phyloP scores from a whole-genome alignment of 2,329 filamentous ascomycete species.

The Metarhizium album region DNA sequence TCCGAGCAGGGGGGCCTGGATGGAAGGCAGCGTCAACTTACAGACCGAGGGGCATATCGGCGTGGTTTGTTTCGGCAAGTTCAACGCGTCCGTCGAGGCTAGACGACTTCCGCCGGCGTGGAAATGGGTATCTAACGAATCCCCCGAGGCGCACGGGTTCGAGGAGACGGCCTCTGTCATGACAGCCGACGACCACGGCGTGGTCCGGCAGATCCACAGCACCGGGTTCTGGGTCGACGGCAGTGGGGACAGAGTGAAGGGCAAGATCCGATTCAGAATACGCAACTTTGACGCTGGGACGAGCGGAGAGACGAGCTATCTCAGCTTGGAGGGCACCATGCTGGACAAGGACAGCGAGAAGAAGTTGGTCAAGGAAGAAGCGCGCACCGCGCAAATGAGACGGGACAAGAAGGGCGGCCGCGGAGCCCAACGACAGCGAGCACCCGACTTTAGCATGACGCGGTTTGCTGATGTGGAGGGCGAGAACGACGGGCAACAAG shows the following conservation, averaged over 20 bases:
- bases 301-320: conserved; percentile 64
- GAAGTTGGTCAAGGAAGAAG: conserved; percentile 34
- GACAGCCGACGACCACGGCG: conserved; percentile 39
- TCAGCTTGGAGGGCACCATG: conserved; percentile 85
- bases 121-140: conserved; percentile 61
- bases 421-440: conserved; percentile 22
- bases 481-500: conserved; percentile 22
- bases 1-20: conserved; percentile 58
- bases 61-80: conserved; percentile 80
- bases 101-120: conserved; percentile 65
- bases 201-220: conserved; percentile 40
- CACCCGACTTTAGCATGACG: conserved; percentile 47
- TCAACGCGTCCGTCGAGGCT: conserved; percentile 79
- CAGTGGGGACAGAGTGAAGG: conserved; percentile 56
- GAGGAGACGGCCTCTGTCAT: conserved; percentile 31
- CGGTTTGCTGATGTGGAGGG: conserved; percentile 38
- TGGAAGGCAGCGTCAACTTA: conserved; percentile 75
- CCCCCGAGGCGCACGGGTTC: conserved; percentile 26
- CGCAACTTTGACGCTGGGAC: conserved; percentile 74
- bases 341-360: conserved; percentile 57
- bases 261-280: conserved; percentile 66
- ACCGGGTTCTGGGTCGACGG: conserved; percentile 68
- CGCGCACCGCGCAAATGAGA: conserved; percentile 28
- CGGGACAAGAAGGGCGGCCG: conserved; percentile 24
- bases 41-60: conserved; percentile 85